Evolutionary conservation across 345 rosid species (phyloP).

Genomic region (Corymbia maculata): DNA sequence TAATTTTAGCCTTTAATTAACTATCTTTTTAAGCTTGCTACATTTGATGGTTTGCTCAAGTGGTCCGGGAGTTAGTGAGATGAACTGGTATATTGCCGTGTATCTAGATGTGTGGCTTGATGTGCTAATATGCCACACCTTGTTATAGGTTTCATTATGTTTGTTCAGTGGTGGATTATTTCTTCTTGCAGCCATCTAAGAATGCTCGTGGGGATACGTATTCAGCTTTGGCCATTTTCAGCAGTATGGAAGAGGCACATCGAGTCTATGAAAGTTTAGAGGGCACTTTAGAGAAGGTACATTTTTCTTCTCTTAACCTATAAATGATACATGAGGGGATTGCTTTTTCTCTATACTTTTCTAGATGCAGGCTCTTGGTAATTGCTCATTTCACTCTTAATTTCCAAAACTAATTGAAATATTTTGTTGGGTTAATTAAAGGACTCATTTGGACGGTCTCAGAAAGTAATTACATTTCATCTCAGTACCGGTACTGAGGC

Average conservation of each 20-base stretch:
- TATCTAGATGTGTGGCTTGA: background rate
- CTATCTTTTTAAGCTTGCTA: background rate
- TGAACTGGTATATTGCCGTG: background rate
- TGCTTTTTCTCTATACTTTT: background rate
- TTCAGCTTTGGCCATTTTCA: constrained; percentile 41
- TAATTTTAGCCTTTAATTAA: background rate
- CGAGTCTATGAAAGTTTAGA: constrained; percentile 45
- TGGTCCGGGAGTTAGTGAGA: background rate
- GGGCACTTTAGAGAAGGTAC: constrained; percentile 46
- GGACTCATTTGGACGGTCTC: constrained; percentile 58
- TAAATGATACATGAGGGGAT: background rate
- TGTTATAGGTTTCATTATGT: background rate
- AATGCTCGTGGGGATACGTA: constrained; percentile 28
- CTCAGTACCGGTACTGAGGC: constrained; percentile 22
- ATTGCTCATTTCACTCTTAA: background rate
- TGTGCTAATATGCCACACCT: background rate
- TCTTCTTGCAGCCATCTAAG: constrained; percentile 41
- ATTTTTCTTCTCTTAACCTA: background rate
- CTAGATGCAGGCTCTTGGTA: background rate
- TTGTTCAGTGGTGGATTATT: background rate
- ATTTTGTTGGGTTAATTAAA: constrained; percentile 1
- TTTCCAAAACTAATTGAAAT: background rate
- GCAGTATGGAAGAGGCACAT: constrained; percentile 45
- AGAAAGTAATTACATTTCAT: constrained; percentile 37
- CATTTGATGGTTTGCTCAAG: background rate